These are phyloP conservation scores for Miamiensis avidus DNA, from an alignment of 169 alveolate genomes.

Conservation along the genomic window DNA sequence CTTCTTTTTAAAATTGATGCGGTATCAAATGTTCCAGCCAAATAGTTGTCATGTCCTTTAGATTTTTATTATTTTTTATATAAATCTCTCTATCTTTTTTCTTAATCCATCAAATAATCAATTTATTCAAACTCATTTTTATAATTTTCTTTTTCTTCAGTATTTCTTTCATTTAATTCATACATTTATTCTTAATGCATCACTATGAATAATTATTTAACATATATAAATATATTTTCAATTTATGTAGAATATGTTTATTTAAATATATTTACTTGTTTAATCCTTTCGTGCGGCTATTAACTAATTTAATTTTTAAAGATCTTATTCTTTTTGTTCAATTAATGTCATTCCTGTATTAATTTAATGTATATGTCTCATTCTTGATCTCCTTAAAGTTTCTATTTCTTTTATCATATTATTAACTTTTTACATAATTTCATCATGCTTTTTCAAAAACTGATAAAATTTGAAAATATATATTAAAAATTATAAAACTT, in stretches of 20 bases:
- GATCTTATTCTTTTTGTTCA: not conserved
- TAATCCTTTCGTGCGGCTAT: not conserved
- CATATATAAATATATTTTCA: no score
- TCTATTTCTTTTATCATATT: slow-evolving; percentile 1
- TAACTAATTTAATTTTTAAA: not conserved
- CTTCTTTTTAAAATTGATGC: slow-evolving; percentile 16
- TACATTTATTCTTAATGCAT: slow-evolving; percentile 9
- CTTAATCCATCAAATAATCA: slow-evolving; percentile 1
- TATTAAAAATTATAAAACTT: no score
- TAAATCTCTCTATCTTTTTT: slow-evolving; percentile 1
- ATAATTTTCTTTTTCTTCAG: slow-evolving; percentile 7
- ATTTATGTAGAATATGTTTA: not conserved
- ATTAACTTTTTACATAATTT: no score
- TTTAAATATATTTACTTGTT: not conserved
- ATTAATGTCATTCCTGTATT: not conserved
- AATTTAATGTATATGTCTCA: not conserved
- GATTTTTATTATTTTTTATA: not conserved
- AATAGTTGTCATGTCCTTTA: not conserved
- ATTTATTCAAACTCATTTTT: slow-evolving; percentile 17
- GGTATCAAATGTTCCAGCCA: slow-evolving; percentile 15
- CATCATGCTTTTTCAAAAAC: no score
- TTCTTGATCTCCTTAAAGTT: slow-evolving; percentile 15
- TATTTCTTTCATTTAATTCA: slow-evolving; percentile 9
- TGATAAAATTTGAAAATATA: no score
- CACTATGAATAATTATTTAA: not conserved